Conservation (phyloP, 148 eudicot genomes). For the Silene latifolia region DNA sequence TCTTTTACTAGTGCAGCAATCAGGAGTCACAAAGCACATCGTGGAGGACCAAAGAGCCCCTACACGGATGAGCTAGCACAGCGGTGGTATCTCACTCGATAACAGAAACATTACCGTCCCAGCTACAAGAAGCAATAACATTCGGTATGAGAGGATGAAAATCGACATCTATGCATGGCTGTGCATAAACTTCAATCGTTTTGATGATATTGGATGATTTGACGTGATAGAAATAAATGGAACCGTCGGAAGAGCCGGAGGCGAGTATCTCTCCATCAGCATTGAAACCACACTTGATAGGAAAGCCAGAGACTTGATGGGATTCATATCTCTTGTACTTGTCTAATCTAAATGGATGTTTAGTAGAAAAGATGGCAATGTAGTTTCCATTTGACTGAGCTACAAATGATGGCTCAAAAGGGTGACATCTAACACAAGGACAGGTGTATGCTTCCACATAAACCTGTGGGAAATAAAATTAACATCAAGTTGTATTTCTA, state of each 20-base stretch:
- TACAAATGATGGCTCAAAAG: slow-evolving; percentile 59
- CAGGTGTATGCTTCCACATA: slow-evolving; percentile 83
- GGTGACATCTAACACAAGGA: slow-evolving; percentile 63
- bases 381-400: slow-evolving; percentile 95
- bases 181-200: slow-evolving; percentile 52
- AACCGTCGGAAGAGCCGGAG: slow-evolving; percentile 84
- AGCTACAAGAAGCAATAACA: slow-evolving; percentile 64
- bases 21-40: neutral
- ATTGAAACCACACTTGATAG: slow-evolving; percentile 74
- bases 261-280: slow-evolving; percentile 55
- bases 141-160: slow-evolving; percentile 60
- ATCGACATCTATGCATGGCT: slow-evolving; percentile 67
- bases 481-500: neutral
- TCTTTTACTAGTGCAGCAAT: neutral
- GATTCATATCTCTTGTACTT: slow-evolving; percentile 73
- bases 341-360: slow-evolving; percentile 67
- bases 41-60: neutral
- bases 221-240: slow-evolving; percentile 49
- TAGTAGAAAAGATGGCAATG: slow-evolving; percentile 75
- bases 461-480: slow-evolving; percentile 33
- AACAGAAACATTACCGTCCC: slow-evolving; percentile 62
- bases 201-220: slow-evolving; percentile 46
- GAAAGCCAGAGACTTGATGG: slow-evolving; percentile 75
- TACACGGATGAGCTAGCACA: neutral
- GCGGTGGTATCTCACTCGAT: slow-evolving; percentile 27